A percentile compares a stretch with the other conserved stretches of the same genome.
Conservation (phyloP, 768 basidiomycete species). For the Psilocybe cyanescens region DNA sequence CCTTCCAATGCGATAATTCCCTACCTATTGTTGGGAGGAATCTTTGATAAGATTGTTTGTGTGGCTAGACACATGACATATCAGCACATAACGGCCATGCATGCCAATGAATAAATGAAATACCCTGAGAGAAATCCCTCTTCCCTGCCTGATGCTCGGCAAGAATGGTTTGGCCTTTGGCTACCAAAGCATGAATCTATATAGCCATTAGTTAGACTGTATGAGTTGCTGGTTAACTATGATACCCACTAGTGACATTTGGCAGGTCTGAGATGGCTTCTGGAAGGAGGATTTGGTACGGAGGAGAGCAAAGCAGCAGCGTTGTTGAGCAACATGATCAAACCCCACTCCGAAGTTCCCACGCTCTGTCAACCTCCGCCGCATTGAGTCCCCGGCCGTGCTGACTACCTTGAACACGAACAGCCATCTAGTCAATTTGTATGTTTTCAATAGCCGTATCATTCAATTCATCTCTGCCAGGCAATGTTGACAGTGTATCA, state of each 20-base stretch:
- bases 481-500: not conserved
- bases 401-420: too few species aligned
- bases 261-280: not conserved
- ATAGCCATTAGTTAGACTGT: not conserved
- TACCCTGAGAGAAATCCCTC: slow-evolving; percentile 90
- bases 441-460: not conserved
- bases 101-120: slow-evolving; percentile 15
- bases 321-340: not conserved
- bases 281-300: slow-evolving; percentile 5
- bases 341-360: slow-evolving; percentile 4
- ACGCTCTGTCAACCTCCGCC: slow-evolving; percentile 2
- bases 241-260: slow-evolving; percentile 13
- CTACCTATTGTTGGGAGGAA: slow-evolving; percentile 85
- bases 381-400: not conserved
- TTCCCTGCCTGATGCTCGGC: slow-evolving; percentile 84
- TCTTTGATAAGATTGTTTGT: slow-evolving; percentile 90
- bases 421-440: not conserved
- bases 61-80: slow-evolving; percentile 55
- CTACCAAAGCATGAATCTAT: slow-evolving; percentile 85
- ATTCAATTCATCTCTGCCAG: not conserved
- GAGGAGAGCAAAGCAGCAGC: not conserved
- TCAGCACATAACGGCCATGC: not conserved
- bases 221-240: not conserved
- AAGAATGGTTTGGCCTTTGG: slow-evolving; percentile 78
- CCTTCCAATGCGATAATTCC: slow-evolving; percentile 15